phyloP scores from a whole-genome alignment of 2,329 filamentous ascomycete genomes.

The Metarhizium rileyi region DNA sequence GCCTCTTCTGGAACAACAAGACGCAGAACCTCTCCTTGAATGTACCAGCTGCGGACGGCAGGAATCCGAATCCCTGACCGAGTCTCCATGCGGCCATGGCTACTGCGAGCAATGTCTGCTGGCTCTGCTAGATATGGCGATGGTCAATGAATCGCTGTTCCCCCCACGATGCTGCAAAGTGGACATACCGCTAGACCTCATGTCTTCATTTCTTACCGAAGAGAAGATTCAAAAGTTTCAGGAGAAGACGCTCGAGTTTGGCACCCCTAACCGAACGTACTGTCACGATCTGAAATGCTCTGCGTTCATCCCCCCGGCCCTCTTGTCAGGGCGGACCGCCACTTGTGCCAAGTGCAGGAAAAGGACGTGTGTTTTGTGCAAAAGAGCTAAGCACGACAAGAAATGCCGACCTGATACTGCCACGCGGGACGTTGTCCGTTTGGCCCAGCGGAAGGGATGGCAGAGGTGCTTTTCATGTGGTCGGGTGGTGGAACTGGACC shows the following conservation, averaged over 20 bases:
- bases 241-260: slow-evolving; percentile 37
- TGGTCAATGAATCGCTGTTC: slow-evolving; percentile 40
- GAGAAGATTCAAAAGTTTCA: slow-evolving; percentile 27
- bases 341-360: slow-evolving; percentile 31
- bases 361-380: slow-evolving; percentile 42
- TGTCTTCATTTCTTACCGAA: slow-evolving; percentile 23
- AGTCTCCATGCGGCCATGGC: slow-evolving; percentile 23
- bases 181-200: slow-evolving; percentile 26
- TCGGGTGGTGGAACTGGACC: slow-evolving; percentile 34
- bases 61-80: neutral
- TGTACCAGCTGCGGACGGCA: neutral
- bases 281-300: slow-evolving; percentile 35
- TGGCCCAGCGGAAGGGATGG: slow-evolving; percentile 37
- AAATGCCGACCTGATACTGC: slow-evolving; percentile 27
- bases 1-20: too few relatives aligned
- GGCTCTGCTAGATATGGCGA: slow-evolving; percentile 30
- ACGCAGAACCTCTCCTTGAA: neutral
- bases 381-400: slow-evolving; percentile 29
- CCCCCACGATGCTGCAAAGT: slow-evolving; percentile 43
- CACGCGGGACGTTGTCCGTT: slow-evolving; percentile 27
- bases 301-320: slow-evolving; percentile 30
- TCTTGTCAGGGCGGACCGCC: slow-evolving; percentile 23
- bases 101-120: slow-evolving; percentile 42
- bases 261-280: slow-evolving; percentile 38
- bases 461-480: slow-evolving; percentile 37